Conservation (phyloP, 331 rosid genomes). For the Acacia concinna region DNA sequence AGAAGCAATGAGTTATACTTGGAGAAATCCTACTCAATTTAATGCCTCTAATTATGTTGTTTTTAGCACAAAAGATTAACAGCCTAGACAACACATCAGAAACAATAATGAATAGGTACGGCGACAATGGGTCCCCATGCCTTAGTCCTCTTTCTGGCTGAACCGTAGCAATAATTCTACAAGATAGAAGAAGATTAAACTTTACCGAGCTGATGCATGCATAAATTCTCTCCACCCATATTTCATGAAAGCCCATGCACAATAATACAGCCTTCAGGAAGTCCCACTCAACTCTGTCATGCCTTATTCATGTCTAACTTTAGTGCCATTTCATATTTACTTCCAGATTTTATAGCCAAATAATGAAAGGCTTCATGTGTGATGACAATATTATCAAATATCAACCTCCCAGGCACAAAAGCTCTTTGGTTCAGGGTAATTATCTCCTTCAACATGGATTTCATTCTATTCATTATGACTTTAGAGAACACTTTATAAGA, state of each 20-base stretch:
- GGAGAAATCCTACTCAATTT: not conserved
- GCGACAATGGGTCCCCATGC: not conserved
- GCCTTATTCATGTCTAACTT: not conserved
- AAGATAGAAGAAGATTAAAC: accelerated
- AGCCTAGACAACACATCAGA: not conserved
- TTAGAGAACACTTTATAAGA: not conserved
- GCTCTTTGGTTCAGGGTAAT: not conserved
- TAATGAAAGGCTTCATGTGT: not conserved
- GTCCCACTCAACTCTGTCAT: not conserved
- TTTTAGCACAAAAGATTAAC: not conserved
- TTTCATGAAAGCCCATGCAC: accelerated
- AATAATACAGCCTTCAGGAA: not conserved
- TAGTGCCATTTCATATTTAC: accelerated
- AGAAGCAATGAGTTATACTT: not conserved
- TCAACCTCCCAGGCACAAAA: not conserved
- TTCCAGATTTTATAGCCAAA: not conserved
- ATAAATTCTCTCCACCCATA: not conserved
- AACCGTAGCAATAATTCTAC: not conserved
- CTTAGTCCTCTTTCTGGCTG: not conserved
- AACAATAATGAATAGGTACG: not conserved
- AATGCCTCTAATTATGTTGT: not conserved
- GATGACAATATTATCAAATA: too few species aligned
- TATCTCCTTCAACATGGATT: not conserved
- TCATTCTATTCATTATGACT: not conserved
- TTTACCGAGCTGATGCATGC: not conserved